A percentile compares a stretch with the other conserved stretches of the same genome.
Conservation (phyloP, 305 asterid species). For the Solanum chacoense region DNA sequence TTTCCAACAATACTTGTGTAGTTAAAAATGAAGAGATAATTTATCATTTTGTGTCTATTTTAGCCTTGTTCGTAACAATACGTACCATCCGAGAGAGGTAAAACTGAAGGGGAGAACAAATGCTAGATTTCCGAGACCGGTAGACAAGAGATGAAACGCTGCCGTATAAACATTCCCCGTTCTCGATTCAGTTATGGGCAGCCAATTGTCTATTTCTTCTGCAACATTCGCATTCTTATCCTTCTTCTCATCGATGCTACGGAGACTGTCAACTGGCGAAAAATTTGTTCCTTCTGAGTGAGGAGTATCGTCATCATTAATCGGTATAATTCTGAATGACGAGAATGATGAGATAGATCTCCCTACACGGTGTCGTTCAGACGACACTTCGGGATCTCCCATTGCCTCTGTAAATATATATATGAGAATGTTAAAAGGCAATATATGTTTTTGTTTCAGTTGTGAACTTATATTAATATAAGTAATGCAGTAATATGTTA, state of each 20-base stretch:
- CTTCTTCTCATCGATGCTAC: not conserved
- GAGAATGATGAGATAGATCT: not conserved
- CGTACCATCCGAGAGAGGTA: slow-evolving; percentile 53
- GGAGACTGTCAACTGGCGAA: not conserved
- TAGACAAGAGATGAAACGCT: slow-evolving; percentile 31
- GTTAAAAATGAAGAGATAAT: too few species aligned
- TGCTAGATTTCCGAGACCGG: slow-evolving; percentile 50
- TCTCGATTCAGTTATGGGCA: slow-evolving; percentile 55
- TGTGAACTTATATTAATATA: not conserved
- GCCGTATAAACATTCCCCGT: slow-evolving; percentile 31
- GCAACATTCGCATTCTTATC: not conserved
- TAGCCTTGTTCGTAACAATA: not conserved
- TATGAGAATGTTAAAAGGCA: not conserved
- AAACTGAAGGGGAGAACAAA: slow-evolving; percentile 43
- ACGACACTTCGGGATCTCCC: not conserved
- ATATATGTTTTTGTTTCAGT: not conserved
- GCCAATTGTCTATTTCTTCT: slow-evolving; percentile 30
- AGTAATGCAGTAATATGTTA: too few species aligned
- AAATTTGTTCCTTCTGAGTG: not conserved
- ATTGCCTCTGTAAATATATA: not conserved
- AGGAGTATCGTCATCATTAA: not conserved
- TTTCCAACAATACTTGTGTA: accelerated
- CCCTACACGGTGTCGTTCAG: not conserved
- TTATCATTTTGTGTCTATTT: too few species aligned
- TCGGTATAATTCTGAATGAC: not conserved